These are phyloP conservation scores for Curvularia hawaiiensis DNA, from an alignment of 2,329 filamentous ascomycete species.

Conservation along the genomic window DNA sequence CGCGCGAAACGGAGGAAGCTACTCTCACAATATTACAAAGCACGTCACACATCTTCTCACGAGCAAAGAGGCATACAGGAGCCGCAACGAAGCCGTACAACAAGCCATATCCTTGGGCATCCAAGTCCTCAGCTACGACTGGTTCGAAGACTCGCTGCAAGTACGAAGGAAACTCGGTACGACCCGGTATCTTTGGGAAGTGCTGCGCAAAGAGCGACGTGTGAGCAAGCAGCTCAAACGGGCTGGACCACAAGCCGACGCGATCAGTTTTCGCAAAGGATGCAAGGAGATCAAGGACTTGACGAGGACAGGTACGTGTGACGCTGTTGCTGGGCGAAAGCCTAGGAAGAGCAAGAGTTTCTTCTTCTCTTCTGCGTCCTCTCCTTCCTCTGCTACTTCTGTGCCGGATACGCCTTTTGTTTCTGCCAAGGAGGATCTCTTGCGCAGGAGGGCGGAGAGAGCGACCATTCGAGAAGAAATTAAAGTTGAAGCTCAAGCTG, in stretches of 20 bases:
- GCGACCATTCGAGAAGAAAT: constrained; percentile 9
- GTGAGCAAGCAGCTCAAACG: constrained; percentile 38
- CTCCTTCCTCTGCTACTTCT: too few species aligned
- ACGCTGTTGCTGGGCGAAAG: constrained; percentile 19
- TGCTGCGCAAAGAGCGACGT: constrained; percentile 36
- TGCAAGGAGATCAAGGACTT: constrained; percentile 37
- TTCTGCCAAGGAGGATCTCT: constrained; percentile 30
- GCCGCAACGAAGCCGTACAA: constrained; percentile 45
- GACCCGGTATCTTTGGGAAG: constrained; percentile 42
- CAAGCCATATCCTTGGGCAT: constrained; percentile 25
- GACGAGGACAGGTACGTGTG: constrained; percentile 47
- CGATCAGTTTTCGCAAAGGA: constrained; percentile 42
- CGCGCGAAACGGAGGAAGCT: constrained; percentile 63
- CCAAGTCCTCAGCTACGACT: constrained; percentile 50
- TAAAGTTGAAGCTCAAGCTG: constrained; percentile 6
- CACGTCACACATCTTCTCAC: constrained; percentile 76
- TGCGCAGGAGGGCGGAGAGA: constrained; percentile 27
- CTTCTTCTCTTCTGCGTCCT: constrained; percentile 27
- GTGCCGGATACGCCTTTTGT: constrained; percentile 15
- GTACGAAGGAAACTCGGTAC: constrained; percentile 39
- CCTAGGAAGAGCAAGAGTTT: constrained; percentile 24
- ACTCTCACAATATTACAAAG: constrained; percentile 57
- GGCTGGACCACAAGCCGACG: constrained; percentile 32
- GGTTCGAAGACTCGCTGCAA: constrained; percentile 57
- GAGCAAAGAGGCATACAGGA: constrained; percentile 65